phyloP scores from a whole-genome alignment of 768 basidiomycete species.

The Auricularia cornea region DNA sequence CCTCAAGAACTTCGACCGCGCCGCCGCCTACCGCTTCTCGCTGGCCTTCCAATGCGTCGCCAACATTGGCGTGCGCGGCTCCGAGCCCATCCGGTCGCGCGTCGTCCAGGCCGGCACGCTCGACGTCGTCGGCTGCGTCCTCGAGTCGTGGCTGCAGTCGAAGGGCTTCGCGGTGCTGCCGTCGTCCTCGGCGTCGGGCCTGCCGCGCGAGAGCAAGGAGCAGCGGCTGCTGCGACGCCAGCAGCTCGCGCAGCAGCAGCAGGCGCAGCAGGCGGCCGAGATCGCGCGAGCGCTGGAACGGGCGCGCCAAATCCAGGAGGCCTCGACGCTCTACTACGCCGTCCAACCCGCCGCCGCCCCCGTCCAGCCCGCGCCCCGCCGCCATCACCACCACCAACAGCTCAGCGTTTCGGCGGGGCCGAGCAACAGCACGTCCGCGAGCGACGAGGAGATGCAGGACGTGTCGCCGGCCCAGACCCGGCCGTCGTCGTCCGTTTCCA shows the following conservation, averaged over 20 bases:
- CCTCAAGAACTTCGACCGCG: too few species aligned
- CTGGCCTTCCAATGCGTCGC: too few species aligned
- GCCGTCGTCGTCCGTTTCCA: slow-evolving; percentile 26
- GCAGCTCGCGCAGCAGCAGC: slow-evolving; percentile 31
- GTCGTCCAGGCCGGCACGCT: too few species aligned
- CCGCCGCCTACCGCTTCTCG: too few species aligned
- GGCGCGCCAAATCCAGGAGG: not conserved
- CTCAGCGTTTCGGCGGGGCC: not conserved
- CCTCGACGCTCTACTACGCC: not conserved
- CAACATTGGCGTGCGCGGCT: slow-evolving; percentile 94
- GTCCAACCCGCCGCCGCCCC: not conserved
- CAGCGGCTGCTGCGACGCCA: slow-evolving; percentile 56
- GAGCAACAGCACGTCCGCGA: not conserved
- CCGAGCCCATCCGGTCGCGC: slow-evolving; percentile 84
- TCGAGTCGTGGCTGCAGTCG: slow-evolving; percentile 84
- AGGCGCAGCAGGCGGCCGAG: too few species aligned
- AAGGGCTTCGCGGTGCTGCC: slow-evolving; percentile 27
- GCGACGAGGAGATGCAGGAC: slow-evolving; percentile 27
- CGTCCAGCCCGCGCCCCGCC: not conserved
- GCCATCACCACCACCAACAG: not conserved
- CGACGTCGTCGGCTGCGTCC: slow-evolving; percentile 86
- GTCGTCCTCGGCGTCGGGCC: slow-evolving; percentile 25
- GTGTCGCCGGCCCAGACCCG: slow-evolving; percentile 5
- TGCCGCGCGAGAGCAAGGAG: slow-evolving; percentile 66
- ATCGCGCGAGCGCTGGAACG: too few species aligned